Percentiles rank a stretch among this genome's conserved stretches.
Evolutionary conservation across 2,329 filamentous ascomycete genomes (phyloP).

Genomic region (Hortaea sp.): DNA sequence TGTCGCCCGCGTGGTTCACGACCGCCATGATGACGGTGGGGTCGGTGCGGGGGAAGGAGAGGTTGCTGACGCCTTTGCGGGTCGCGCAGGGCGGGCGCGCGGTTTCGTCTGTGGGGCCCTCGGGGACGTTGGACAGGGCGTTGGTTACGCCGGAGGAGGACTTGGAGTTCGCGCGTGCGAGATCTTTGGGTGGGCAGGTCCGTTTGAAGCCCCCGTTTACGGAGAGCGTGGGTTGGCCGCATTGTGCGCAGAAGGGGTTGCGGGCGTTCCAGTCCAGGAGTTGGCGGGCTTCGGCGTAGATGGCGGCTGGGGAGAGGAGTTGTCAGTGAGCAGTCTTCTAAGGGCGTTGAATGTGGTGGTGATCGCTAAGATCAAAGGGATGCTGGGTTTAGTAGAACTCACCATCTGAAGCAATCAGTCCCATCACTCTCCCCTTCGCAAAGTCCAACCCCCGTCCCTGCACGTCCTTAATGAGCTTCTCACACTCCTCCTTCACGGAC

Average conservation of each 20-base stretch:
- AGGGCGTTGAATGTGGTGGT: background rate
- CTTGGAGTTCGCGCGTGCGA: constrained; percentile 29
- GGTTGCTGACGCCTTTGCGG: constrained; percentile 75
- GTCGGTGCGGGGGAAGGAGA: constrained; percentile 85
- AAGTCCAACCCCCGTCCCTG: constrained; percentile 56
- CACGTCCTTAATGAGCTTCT: constrained; percentile 48
- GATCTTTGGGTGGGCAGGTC: constrained; percentile 63
- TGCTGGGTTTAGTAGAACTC: constrained; percentile 13
- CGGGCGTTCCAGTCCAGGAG: constrained; percentile 90
- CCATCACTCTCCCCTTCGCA: constrained; percentile 55
- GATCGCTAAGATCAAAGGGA: background rate
- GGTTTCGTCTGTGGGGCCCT: constrained; percentile 25
- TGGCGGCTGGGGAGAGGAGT: constrained; percentile 53
- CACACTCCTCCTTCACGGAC: constrained; percentile 51
- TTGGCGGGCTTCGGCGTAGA: constrained; percentile 81
- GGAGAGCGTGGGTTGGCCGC: constrained; percentile 71
- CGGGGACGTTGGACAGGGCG: constrained; percentile 1
- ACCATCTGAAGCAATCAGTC: constrained; percentile 53
- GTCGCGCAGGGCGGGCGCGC: constrained; percentile 66
- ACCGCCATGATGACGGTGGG: constrained; percentile 94
- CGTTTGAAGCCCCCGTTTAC: constrained; percentile 74
- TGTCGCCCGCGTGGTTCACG: constrained; percentile 66
- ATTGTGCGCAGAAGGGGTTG: constrained; percentile 85
- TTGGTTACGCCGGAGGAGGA: constrained; percentile 3
- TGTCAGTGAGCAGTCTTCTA: background rate